Conservation (phyloP, 495 filamentous ascomycete genomes). For the Ramalina peruviana region DNA sequence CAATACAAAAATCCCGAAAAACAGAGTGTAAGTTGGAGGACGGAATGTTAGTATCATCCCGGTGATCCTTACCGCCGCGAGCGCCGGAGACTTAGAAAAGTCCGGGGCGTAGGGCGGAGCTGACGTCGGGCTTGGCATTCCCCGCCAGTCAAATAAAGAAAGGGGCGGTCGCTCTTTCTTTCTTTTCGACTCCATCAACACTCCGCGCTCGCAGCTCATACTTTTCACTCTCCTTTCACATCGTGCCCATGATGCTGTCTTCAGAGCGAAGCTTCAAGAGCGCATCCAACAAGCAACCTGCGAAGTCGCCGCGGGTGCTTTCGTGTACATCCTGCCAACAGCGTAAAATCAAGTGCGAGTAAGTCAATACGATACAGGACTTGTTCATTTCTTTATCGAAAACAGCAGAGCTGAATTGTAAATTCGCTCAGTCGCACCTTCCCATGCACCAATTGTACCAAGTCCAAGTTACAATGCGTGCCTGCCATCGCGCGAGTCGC, state of each 20-base stretch:
- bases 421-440: constrained; percentile 23
- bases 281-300: not conserved
- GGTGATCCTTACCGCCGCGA: no score
- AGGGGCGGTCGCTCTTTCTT: no score
- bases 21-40: no score
- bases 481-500: constrained; percentile 25
- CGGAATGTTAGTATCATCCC: no score
- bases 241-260: not conserved
- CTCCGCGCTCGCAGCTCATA: not conserved
- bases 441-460: constrained; percentile 39
- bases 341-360: constrained; percentile 43
- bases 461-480: constrained; percentile 29
- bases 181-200: no score
- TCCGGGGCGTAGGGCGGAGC: no score
- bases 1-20: no score
- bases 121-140: no score
- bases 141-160: no score
- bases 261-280: no score
- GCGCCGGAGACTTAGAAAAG: no score
- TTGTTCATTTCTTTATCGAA: not conserved
- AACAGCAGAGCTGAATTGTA: not conserved
- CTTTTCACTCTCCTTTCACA: not conserved
- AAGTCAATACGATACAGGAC: not conserved
- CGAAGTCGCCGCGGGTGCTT: constrained; percentile 33
- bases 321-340: constrained; percentile 43